Base-by-base conservation (phyloP, 768 basidiomycete genomes). In the Suillus fuscotomentosus region DNA sequence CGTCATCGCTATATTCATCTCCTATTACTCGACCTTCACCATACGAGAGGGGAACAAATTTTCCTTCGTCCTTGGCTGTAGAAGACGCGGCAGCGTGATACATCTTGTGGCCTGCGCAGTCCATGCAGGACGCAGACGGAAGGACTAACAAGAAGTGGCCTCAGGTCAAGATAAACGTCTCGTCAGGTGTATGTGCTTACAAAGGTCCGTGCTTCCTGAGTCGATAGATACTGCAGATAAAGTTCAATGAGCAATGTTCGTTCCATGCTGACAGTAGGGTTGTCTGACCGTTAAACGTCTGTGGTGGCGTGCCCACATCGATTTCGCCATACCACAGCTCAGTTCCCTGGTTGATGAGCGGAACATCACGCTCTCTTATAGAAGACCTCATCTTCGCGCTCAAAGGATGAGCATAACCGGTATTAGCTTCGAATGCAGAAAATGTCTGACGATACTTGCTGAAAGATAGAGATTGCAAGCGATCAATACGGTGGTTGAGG, bases 401-500 rank as follows among this genome's bases (percentile, higher is more conserved):
- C 56, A 57, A 57, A 17, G 56, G 71, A 71, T 87, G 85, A 48
- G 81, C 76, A 54, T 82, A 83, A 42, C 85, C 83, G 20, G 83
- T 85, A 68, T 85, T 84, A 63, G 84, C 83, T 68, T 83, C 82
- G 50, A 85, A 82, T 82, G 63, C n/a, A 63, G 38, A 38, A 27
- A 60, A 55, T 7, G 38, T 39, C 36, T 27, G 54, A 27, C 50
- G 31, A 59, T 47, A 61, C 31, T 51, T 51, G 51, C 43, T 61
- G 53, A 8, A 24, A 39, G 13, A n/a, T n/a, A 13, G 11, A 11
- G 3, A n/a, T 61, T 22, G 50, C 20, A 55, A 48, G 47, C 6
- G n/a, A 24, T 17, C 36, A 36, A 48, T 39, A 27, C 2, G 20
- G 47, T 41, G 9, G 24, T 62, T 48, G 42, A 61, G n/a, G 15